Percentiles rank a stretch among this genome's conserved stretches.
These are phyloP conservation scores for Incumbomyces delicatus DNA, from an alignment of 2,329 filamentous ascomycete species.

Conservation along the genomic window DNA sequence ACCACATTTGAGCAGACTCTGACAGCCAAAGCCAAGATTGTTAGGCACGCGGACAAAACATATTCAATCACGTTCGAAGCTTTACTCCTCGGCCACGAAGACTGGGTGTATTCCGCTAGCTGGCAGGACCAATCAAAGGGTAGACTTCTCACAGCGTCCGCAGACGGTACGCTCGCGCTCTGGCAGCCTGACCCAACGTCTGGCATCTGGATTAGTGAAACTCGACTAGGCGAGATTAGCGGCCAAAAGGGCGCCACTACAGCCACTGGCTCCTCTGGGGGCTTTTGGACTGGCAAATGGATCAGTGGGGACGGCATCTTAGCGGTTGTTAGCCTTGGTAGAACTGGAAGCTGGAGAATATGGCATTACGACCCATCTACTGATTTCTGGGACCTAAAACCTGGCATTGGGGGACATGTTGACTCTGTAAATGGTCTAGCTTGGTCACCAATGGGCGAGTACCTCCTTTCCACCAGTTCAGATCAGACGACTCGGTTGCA, in stretches of 20 bases:
- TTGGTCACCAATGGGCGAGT: conserved; percentile 74
- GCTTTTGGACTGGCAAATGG: conserved; percentile 95
- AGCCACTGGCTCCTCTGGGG: conserved; percentile 88
- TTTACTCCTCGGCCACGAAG: conserved; percentile 85
- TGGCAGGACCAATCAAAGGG: conserved; percentile 56
- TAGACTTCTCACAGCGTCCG: conserved; percentile 78
- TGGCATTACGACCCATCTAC: conserved; percentile 58
- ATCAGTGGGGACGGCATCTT: conserved; percentile 58
- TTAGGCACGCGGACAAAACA: conserved; percentile 51
- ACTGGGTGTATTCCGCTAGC: conserved; percentile 88
- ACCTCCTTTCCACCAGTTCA: conserved; percentile 76
- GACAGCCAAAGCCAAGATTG: conserved; percentile 78
- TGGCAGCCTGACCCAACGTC: conserved; percentile 80
- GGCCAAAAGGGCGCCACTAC: conserved; percentile 92
- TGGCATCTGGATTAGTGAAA: conserved; percentile 81
- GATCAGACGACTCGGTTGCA: conserved; percentile 91
- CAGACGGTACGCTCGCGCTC: conserved; percentile 87
- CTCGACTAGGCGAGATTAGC: conserved; percentile 85
- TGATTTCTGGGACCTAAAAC: conserved; percentile 64
- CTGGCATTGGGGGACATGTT: conserved; percentile 77
- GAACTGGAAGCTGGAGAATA: conserved; percentile 85
- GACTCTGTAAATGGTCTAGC: conserved; percentile 69
- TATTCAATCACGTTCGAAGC: conserved; percentile 90
- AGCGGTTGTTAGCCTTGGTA: conserved; percentile 65
- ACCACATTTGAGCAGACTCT: conserved; percentile 40